Base-by-base conservation (phyloP, 2,329 filamentous ascomycete species). In the Colletotrichum lentis region DNA sequence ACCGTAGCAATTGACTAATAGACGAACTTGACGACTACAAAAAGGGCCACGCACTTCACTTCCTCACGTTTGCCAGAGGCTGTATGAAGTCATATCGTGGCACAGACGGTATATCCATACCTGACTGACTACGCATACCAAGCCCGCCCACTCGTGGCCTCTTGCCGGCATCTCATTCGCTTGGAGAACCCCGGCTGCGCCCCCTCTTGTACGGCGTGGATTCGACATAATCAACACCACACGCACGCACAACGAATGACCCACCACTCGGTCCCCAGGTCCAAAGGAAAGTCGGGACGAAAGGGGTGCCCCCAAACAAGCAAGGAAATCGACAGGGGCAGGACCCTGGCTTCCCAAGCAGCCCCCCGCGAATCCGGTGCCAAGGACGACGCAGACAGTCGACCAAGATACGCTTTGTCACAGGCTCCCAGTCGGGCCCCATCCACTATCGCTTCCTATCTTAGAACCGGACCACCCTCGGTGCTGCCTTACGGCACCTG, bases 101-200 rank as follows among this genome's bases (percentile, higher is more conserved):
- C 22, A 61, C 37, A 20, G 50, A 44, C 43, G 20, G 50, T 44
- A 41, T 39, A 58, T 16, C 46, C 24, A 12, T 52, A 35, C 49
- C 31, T 35, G 31, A 35, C 31, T 35, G 31, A 35, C 31, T 31
- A 27, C 3, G 37, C 64, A 62, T 70, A 68, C 12, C 31, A 22
- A 39, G 50, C 56, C 70, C 16, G 50, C 56, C 70, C 72, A 64
- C 79, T 76, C 80, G 80, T 82, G 80, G 77, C 69, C 72, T 69
- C 61, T 77, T 72, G 71, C 74, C 73, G 76, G 70, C 73, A 71
- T 78, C 75, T 75, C 73, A 81, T 82, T 82, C 79, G 79, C 64
- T 46, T 70, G 60, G 64, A 58, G 39, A 66, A 50, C 54, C 16
- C 65, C 61, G 55, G 52, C 62, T 65, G 43, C 49, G 54, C 54